Conservation (phyloP, 1,284 basidiomycete species). For the Apiotrichum siamense region DNA sequence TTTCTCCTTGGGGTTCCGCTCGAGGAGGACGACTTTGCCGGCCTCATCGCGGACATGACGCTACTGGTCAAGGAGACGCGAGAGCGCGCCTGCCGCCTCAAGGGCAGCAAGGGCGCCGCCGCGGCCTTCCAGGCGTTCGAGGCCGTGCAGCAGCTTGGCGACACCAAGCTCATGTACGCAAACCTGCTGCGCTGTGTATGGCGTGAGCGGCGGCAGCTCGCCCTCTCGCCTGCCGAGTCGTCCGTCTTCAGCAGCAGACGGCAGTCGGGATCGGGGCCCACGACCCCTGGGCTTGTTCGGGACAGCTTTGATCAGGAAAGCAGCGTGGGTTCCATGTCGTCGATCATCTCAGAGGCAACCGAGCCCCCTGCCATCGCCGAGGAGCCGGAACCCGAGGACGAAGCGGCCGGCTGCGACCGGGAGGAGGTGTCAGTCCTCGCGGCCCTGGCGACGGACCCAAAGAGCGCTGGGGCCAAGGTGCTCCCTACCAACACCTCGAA, state of each 20-base stretch:
- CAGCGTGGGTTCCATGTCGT: neutral
- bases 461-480: too few relatives aligned
- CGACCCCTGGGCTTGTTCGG: neutral
- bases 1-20: constrained; percentile 34
- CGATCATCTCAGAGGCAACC: neutral
- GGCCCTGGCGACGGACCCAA: too few relatives aligned
- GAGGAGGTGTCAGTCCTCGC: too few relatives aligned
- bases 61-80: constrained; percentile 36
- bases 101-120: constrained; percentile 31
- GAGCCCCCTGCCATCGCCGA: neutral
- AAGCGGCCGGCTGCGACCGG: too few relatives aligned
- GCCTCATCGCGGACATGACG: constrained; percentile 36
- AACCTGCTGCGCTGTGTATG: constrained; percentile 36
- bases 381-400: constrained; percentile 9
- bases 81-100: constrained; percentile 35
- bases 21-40: constrained; percentile 41
- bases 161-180: constrained; percentile 39
- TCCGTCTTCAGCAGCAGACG: neutral
- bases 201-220: constrained; percentile 21
- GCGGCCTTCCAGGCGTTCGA: constrained; percentile 37
- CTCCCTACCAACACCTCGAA: neutral
- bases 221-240: neutral
- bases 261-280: neutral
- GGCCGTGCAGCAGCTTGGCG: constrained; percentile 36
- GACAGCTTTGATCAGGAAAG: neutral